phyloP scores from a whole-genome alignment of 768 basidiomycete genomes.

The Russula ochroleuca region DNA sequence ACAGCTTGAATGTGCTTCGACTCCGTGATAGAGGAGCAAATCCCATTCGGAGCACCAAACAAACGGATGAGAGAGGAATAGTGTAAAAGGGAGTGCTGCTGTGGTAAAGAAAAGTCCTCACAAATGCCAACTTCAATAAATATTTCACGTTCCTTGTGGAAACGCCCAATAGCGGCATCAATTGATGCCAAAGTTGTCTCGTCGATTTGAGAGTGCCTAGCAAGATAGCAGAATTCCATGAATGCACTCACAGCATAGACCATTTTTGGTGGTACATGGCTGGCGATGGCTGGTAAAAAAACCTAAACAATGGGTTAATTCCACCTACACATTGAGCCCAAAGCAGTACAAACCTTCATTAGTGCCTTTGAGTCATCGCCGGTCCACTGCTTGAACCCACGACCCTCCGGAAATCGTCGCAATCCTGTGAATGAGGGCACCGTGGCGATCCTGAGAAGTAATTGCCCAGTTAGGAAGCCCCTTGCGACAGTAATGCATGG shows the following conservation, averaged over 20 bases:
- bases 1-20: neutral
- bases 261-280: slow-evolving; percentile 16
- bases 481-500: too few relatives aligned
- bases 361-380: neutral
- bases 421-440: neutral
- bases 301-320: too few relatives aligned
- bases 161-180: slow-evolving; percentile 21
- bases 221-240: slow-evolving; percentile 32
- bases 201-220: slow-evolving; percentile 16
- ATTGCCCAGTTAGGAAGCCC: too few relatives aligned
- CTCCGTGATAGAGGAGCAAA: neutral
- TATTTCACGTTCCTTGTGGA: neutral
- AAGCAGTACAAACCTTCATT: neutral
- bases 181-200: too few relatives aligned
- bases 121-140: neutral
- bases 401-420: neutral
- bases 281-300: slow-evolving; percentile 24
- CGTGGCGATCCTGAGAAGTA: neutral
- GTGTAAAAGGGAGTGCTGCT: neutral
- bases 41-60: neutral
- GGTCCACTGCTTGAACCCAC: slow-evolving; percentile 5
- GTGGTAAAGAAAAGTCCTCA: neutral
- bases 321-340: too few relatives aligned
- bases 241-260: slow-evolving; percentile 23
- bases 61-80: neutral